Evolutionary conservation across 306 rosid genomes (phyloP), one percentile per base, ranked within the genome.

Genomic region (Lagenaria siceraria): DNA sequence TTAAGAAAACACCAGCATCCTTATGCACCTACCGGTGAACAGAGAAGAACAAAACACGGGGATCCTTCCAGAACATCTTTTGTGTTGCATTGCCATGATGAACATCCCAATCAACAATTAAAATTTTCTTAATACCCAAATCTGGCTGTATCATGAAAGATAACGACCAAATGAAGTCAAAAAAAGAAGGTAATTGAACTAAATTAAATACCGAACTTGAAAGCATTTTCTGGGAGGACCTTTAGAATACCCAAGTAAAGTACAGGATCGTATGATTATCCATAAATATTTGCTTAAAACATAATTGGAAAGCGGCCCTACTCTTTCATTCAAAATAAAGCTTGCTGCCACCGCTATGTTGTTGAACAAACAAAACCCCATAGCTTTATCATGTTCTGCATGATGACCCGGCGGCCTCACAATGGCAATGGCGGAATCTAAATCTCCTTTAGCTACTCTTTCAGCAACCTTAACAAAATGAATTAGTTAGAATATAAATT

Each of bases 351-450:
- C 27, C 33, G 97, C 99, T 81, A 95, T 96, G 80, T 95, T 95
- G 85, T 95, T 95, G 83, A 82, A 90, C 4, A 95, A 88, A 81
- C 99, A 95, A 78, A 95, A 95, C 31, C 99, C 99, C 99, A 89
- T 95, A 36, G 99, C 93, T 82, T 92, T 87, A 19, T 85, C 43
- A 4, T 48, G 82, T 77, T 95, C 99, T 31, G 97, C 97, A 88
- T 95, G 99, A 88, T 95, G 99, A 75, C 99, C 99, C 3, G 99
- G 99, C 56, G 99, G 99, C 85, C 99, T 90, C 51, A 95, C 88
- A 71, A 95, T 89, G 72, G 99, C 97, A 53, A 88, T 83, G 72
- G 87, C 97, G 59, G 97, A 89, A 81, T 87, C 76, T 73, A 95
- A 85, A 75, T 95, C 96, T 80, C 93, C 89, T 80, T 86, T 86